A percentile compares a stretch with the other conserved stretches of the same genome.
Evolutionary conservation across 371 early-diverging fungal genomes (phyloP).

Genomic region (Entomophthora muscae): DNA sequence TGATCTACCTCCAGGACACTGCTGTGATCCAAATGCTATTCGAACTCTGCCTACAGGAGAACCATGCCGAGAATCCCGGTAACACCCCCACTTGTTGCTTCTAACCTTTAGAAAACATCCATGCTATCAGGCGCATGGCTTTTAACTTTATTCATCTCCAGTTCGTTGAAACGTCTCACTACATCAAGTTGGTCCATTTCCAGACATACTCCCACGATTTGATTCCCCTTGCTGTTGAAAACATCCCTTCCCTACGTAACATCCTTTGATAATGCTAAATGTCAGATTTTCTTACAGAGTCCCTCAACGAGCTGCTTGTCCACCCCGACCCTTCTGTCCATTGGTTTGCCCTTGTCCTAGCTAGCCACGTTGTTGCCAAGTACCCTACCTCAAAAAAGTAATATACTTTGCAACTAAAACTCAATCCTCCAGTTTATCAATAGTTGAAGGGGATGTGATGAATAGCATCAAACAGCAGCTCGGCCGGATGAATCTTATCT

Average conservation of each 20-base stretch:
- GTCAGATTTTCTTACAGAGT: neutral
- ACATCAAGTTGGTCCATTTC: constrained; percentile 1
- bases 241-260: constrained; percentile 1
- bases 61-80: neutral
- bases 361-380: neutral
- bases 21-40: neutral
- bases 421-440: neutral
- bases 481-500: neutral
- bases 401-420: neutral
- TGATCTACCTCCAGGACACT: neutral
- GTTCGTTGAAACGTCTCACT: neutral
- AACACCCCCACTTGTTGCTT: neutral
- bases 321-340: neutral
- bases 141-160: neutral
- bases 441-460: neutral
- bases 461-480: neutral
- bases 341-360: neutral
- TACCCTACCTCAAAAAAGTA: neutral
- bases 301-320: neutral
- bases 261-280: neutral
- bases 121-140: neutral
- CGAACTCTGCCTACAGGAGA: neutral
- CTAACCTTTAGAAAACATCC: neutral
- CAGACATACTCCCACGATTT: neutral
- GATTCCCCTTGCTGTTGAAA: neutral